Conservation (phyloP, 2,329 filamentous ascomycete species). For the Fonsecaea nubica region DNA sequence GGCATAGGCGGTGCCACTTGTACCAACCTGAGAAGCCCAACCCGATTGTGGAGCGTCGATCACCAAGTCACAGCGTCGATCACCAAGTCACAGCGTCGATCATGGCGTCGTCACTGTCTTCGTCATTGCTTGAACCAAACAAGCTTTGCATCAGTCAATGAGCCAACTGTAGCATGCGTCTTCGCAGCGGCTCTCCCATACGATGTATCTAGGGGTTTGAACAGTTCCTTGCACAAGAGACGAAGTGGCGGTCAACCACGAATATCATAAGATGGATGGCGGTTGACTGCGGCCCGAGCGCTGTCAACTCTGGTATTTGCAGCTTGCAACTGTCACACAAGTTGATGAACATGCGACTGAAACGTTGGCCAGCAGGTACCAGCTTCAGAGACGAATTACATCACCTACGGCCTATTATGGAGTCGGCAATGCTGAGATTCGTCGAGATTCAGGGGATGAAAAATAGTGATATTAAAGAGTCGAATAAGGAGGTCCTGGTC, state of each 20-base stretch:
- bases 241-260: not conserved
- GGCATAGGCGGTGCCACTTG: not conserved
- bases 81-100: not conserved
- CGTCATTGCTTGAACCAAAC: not conserved
- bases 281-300: not conserved
- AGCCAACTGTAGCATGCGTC: not conserved
- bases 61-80: not conserved
- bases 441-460: not conserved
- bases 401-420: not conserved
- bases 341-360: not conserved
- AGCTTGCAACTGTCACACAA: not conserved
- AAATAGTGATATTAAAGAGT: not conserved
- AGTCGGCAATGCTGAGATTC: not conserved
- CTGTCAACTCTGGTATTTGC: not conserved
- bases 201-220: no score
- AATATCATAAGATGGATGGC: not conserved
- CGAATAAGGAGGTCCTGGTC: not conserved
- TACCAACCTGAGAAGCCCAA: not conserved
- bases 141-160: not conserved
- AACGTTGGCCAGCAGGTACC: not conserved
- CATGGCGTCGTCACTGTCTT: not conserved
- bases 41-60: not conserved
- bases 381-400: not conserved
- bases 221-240: not conserved
- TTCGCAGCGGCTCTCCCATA: not conserved